Evolutionary conservation across 2,329 filamentous ascomycete species (phyloP), one percentile per base, ranked within the genome.

Genomic region (Cladosporium sp.): DNA sequence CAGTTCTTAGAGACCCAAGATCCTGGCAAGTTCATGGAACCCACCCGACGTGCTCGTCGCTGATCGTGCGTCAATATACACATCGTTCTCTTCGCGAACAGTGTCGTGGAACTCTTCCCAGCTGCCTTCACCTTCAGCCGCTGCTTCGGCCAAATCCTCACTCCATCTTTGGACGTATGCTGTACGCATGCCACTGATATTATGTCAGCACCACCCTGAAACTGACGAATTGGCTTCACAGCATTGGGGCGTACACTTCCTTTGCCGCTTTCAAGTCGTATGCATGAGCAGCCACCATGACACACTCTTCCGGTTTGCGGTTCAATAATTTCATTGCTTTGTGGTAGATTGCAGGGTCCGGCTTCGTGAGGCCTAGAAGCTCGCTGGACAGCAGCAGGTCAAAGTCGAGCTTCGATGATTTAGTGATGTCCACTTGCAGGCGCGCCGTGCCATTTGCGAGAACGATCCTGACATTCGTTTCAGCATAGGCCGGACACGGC

Each of bases 381-480:
- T 84, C 74, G 37, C 77, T 80, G 0, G 80, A 83, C 56, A 84
- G 79, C 1, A 84, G 63, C 74, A 80, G 78, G 60, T 82, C 67
- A 68, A 84, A 84, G 0, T 61, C 63, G 45, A 84, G 64, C 0
- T 75, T 76, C 1, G 80, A 78, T 0, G 76, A 82, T 28, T 72
- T 70, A 1, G 69, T 70, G 2, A 84, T 72, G 64, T 84, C 80
- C 2, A 84, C 75, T 62, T 84, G 82, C 1, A 84, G 71, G 15
- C 82, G 75, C 1, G 78, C 80, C 0, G 80, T 83, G 0, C 82
- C 82, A 59, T 84, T 84, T 5, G 81, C 82, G 50, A 79, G 75
- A 4, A 84, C 81, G 55, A 81, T 51, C 5, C 55, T 58, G 39
- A 8, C 15, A 19, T 40, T 5, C 5, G 20, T 8, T n/a, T 56